Evolutionary conservation across 169 alveolate species (phyloP), one percentile per base, ranked within the genome.

Genomic region (Eimeria brunetti): DNA sequence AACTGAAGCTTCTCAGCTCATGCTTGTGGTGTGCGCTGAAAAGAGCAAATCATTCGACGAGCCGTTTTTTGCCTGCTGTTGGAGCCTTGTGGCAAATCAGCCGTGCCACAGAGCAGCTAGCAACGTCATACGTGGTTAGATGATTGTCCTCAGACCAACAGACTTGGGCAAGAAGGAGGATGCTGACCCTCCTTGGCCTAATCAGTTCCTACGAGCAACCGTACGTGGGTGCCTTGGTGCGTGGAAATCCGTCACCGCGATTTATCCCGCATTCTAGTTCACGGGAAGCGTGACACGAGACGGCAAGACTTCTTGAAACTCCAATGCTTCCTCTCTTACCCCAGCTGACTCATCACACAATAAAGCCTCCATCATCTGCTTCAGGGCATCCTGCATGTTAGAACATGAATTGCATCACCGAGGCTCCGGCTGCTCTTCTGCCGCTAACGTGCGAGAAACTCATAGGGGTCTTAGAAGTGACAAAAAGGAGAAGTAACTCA

Each of bases 261-360:
- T 12, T 20, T 33, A 73, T 22, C 16, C 20, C 33, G 33, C 30
- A 11, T 18, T 38, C 53, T 73, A 73, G 83, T 38, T 73, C 83
- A 73, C 53, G 16, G 83, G 14, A 36, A 36, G 83, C 0, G 83
- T 73, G 56, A 38, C 4, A 73, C 83, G 83, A 73, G 14, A 14
- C 83, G 16, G 56, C 53, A 73, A 20, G 46, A 27, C 24, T n/a
- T 30, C 44, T 51, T 78, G 64, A 86, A 41, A 22, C 14, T 49
- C 83, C 33, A 75, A 27, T 12, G 62, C 93, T 86, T 86, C 93
- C 71, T 86, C 83, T 41, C 93, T 83, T 27, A 86, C 93, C 62
- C 62, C 93, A 27, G 38, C 53, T 12, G 58, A 60, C 56, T 86
- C 67, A 41, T 86, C 93, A 20, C n/a, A 41, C 53, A 75, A 27